Conservation (phyloP, 1,284 basidiomycete genomes). For the Cryptococcus jaspeensis region DNA sequence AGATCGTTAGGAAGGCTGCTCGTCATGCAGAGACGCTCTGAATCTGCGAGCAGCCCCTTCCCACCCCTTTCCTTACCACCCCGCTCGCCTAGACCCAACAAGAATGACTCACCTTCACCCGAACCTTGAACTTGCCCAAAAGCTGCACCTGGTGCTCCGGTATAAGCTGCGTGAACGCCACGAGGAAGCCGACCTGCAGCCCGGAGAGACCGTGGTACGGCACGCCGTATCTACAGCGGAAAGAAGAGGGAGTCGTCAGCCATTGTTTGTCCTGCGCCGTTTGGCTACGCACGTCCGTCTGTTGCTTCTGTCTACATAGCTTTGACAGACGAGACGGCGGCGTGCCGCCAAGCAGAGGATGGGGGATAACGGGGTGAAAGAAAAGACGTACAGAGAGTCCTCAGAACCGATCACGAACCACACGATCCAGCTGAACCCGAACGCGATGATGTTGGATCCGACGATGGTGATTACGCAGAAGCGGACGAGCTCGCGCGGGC, state of each 20-base stretch:
- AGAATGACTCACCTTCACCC: conserved; percentile 73
- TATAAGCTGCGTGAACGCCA: conserved; percentile 95
- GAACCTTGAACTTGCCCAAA: conserved; percentile 76
- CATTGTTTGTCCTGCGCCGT: not conserved
- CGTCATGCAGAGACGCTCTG: too few relatives aligned
- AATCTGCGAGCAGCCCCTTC: too few relatives aligned
- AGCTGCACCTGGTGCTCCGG: conserved; percentile 97
- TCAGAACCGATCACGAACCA: conserved; percentile 46
- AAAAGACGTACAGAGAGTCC: conserved; percentile 58
- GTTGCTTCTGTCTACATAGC: too few relatives aligned
- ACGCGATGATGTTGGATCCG: conserved; percentile 82
- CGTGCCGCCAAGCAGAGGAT: not conserved
- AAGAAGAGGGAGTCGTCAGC: not conserved
- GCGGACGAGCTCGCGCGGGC: conserved; percentile 76
- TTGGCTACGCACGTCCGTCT: not conserved
- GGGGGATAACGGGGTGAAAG: not conserved
- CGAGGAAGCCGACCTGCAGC: conserved; percentile 83
- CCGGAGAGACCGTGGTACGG: conserved; percentile 90
- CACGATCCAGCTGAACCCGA: conserved; percentile 57
- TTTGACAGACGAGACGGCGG: not conserved
- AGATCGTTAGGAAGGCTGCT: too few relatives aligned
- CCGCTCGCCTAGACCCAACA: not conserved
- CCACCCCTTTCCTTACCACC: too few relatives aligned
- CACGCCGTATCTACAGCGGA: conserved; percentile 67
- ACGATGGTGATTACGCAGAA: conserved; percentile 78